These are phyloP conservation scores for Miscanthus lutarioriparius DNA, from an alignment of 176 grass and related monocot genomes.

Conservation along the genomic window DNA sequence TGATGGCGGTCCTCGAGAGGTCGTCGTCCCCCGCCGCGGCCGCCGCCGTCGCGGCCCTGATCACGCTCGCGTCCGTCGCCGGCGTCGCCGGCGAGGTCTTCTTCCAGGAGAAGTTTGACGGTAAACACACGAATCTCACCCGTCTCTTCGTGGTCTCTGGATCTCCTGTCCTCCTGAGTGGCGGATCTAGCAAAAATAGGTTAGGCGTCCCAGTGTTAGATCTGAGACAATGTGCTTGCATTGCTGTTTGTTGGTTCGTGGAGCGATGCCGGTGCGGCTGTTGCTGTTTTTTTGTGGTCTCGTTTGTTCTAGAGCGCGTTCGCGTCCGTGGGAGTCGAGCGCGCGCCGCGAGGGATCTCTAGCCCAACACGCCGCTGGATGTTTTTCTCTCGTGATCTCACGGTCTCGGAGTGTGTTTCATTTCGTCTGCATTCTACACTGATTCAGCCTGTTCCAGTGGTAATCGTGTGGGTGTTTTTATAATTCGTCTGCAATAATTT, in stretches of 20 bases:
- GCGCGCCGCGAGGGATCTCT: not conserved
- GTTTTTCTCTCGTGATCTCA: not conserved
- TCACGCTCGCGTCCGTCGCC: slow-evolving; percentile 43
- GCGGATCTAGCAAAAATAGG: no score
- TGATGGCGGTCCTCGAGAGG: slow-evolving; percentile 46
- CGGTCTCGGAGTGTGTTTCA: not conserved
- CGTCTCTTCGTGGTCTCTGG: not conserved
- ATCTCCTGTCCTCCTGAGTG: not conserved
- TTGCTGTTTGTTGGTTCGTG: not conserved
- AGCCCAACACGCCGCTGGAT: not conserved
- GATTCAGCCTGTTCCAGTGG: not conserved
- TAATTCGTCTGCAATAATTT: not conserved
- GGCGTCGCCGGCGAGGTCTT: slow-evolving; percentile 58
- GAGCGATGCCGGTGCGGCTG: not conserved
- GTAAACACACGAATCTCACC: slow-evolving; percentile 31
- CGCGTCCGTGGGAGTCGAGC: not conserved
- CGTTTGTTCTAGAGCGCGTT: not conserved
- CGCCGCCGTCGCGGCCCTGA: slow-evolving; percentile 14
- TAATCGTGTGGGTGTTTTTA: not conserved
- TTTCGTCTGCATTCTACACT: not conserved
- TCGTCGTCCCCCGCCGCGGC: slow-evolving; percentile 5
- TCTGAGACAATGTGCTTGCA: not conserved
- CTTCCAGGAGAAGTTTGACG: slow-evolving; percentile 77
- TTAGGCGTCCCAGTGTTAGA: no score
- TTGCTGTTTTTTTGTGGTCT: not conserved